Percentiles rank a stretch among this genome's conserved stretches.
These are phyloP conservation scores for Termitomyces eurrhizus DNA, from an alignment of 768 basidiomycete species.

Conservation along the genomic window DNA sequence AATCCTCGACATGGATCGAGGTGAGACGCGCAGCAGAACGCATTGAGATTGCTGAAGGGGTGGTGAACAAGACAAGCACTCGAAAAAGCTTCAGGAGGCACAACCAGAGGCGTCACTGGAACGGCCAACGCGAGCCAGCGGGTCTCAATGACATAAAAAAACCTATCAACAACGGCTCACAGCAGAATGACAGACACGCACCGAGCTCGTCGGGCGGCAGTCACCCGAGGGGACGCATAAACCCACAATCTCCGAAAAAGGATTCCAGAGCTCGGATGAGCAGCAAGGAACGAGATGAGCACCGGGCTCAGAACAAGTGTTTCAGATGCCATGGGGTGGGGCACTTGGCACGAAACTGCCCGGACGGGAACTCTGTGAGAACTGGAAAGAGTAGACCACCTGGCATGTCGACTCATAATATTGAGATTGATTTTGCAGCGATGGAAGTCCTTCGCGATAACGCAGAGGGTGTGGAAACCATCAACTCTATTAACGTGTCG, in stretches of 20 bases:
- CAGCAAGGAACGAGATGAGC: background rate
- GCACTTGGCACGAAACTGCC: background rate
- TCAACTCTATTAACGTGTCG: background rate
- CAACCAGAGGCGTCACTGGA: background rate
- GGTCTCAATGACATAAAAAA: too few species aligned
- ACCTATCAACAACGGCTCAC: too few species aligned
- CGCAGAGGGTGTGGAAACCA: background rate
- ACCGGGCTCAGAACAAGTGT: too few species aligned
- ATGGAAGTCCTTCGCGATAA: background rate
- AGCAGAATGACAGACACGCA: too few species aligned
- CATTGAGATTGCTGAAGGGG: background rate
- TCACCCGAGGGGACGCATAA: background rate
- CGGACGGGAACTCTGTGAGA: constrained; percentile 1
- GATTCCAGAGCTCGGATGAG: background rate
- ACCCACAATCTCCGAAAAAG: background rate
- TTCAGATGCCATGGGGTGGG: background rate
- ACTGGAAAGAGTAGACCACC: constrained; percentile 14
- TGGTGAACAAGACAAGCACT: background rate
- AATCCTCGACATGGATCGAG: constrained; percentile 9
- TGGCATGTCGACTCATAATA: constrained; percentile 12
- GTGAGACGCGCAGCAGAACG: background rate
- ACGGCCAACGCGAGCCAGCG: too few species aligned
- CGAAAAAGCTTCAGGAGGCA: background rate
- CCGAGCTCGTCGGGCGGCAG: background rate
- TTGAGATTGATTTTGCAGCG: background rate